Evolutionary conservation across 495 filamentous ascomycete genomes (phyloP).

Genomic region (Aspergillus heteromorphus): DNA sequence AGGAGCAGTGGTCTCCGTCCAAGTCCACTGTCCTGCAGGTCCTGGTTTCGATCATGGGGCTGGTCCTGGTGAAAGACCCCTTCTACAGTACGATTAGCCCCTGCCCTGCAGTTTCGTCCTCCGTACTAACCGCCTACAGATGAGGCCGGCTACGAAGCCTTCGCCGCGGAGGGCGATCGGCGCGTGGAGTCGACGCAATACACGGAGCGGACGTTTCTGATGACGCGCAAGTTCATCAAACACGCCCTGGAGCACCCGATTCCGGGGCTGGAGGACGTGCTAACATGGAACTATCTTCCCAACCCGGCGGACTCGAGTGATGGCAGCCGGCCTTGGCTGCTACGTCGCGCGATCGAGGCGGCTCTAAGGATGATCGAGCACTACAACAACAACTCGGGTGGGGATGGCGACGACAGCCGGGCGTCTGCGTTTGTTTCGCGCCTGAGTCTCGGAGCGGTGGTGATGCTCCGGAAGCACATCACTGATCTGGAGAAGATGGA

Average conservation of each 20-base stretch:
- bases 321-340: slow-evolving; percentile 23
- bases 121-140: slow-evolving; percentile 30
- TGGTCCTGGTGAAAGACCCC: slow-evolving; percentile 55
- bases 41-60: slow-evolving; percentile 53
- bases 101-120: not conserved
- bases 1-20: slow-evolving; percentile 49
- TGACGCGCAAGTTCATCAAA: slow-evolving; percentile 48
- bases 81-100: slow-evolving; percentile 55
- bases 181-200: slow-evolving; percentile 45
- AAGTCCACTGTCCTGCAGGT: slow-evolving; percentile 53
- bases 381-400: slow-evolving; percentile 12
- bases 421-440: slow-evolving; percentile 21
- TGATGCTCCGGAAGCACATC: slow-evolving; percentile 25
- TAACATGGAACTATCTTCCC: slow-evolving; percentile 49
- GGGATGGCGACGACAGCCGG: slow-evolving; percentile 2
- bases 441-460: slow-evolving; percentile 33
- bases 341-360: slow-evolving; percentile 31
- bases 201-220: slow-evolving; percentile 50
- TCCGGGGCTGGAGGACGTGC: slow-evolving; percentile 40
- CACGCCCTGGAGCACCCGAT: slow-evolving; percentile 40
- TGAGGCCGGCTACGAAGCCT: slow-evolving; percentile 53
- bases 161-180: slow-evolving; percentile 37
- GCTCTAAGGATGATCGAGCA: slow-evolving; percentile 30
- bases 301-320: slow-evolving; percentile 3
- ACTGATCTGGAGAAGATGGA: slow-evolving; percentile 17